Evolutionary conservation across 169 alveolate genomes (phyloP).

Genomic region (Eimeria maxima): DNA sequence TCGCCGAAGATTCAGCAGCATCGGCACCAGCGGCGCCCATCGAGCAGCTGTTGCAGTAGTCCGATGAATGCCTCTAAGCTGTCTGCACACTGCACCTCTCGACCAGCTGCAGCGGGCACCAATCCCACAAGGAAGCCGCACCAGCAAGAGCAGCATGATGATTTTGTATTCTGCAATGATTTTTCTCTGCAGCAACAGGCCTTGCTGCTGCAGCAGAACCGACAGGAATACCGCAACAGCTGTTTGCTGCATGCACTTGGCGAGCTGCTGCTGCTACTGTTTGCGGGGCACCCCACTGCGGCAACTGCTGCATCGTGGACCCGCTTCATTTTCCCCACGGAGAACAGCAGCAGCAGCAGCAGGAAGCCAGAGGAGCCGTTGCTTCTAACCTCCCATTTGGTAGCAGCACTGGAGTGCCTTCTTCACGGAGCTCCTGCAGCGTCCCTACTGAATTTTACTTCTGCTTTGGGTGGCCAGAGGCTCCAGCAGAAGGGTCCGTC

Average conservation of each 20-base stretch:
- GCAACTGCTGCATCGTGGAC: conserved; percentile 76
- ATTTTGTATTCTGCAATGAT: not conserved
- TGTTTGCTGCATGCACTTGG: conserved; percentile 72
- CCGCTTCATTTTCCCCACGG: conserved; percentile 33
- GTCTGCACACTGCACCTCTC: conserved; percentile 17
- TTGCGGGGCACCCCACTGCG: conserved; percentile 74
- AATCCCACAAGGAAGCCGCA: conserved; percentile 33
- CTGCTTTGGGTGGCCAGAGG: conserved; percentile 63
- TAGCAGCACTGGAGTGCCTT: conserved; percentile 51
- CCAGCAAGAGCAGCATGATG: not conserved
- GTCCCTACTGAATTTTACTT: conserved; percentile 40
- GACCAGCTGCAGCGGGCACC: conserved; percentile 36
- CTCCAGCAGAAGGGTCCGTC: conserved; percentile 41
- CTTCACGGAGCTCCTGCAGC: conserved; percentile 72
- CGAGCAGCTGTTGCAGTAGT: conserved; percentile 72
- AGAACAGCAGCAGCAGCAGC: conserved; percentile 22
- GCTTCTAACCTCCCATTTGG: conserved; percentile 46
- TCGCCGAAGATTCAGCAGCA: conserved; percentile 13
- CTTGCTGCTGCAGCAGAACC: conserved; percentile 49
- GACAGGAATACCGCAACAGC: conserved; percentile 75
- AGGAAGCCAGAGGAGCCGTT: not conserved
- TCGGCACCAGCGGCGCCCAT: conserved; percentile 21
- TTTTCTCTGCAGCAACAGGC: conserved; percentile 28
- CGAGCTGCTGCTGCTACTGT: conserved; percentile 73
- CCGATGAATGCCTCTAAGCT: conserved; percentile 42